Evolutionary conservation across 805 yeast species (phyloP), one percentile per base, ranked within the genome.

Genomic region (Ogataea degrootiae): DNA sequence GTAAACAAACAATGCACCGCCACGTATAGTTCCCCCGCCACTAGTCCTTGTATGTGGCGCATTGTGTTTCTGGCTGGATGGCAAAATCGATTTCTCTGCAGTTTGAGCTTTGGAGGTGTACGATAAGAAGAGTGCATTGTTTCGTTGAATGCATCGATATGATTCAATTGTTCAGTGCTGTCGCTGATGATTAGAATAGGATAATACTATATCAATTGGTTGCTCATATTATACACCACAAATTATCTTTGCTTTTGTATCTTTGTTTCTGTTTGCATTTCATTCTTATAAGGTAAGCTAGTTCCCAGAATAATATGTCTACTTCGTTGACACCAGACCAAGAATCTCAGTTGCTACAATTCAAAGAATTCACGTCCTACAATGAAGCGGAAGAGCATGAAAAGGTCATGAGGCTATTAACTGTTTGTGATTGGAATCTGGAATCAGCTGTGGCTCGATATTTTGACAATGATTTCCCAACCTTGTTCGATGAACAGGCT

Each of bases 371-470:
- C 44, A 72, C 83, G 0, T 67, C 74, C 2, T 76, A 71, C 52
- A 44, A 58, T 16, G 73, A 73, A 9, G 77, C 74, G 6, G 73
- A 68, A 0, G 77, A 78, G 26, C 64, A 71, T 40, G 73, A 72
- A 1, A 70, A 75, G 39, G 74, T 82, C 3, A 61, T 74, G 4
- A 62, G 69, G 44, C 61, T 83, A 23, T 60, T 84, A 44, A 63
- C 71, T 33, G 72, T 75, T 41, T 74, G 80, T 54, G 74, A 79
- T 42, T 82, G 82, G 82, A 75, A 82, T 56, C 58, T 85, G 43
- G 87, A 83, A 55, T 69, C 74, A 39, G 80, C 89, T 1, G 63
- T 83, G 33, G 75, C 83, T 4, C 72, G 79, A 43, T 85, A 73
- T 60, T 82, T 82, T 58, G 91, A 85, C 55, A 76, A 75, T 17